Conservation (phyloP, 2,329 filamentous ascomycete species). For the Furcasterigmium sp. region DNA sequence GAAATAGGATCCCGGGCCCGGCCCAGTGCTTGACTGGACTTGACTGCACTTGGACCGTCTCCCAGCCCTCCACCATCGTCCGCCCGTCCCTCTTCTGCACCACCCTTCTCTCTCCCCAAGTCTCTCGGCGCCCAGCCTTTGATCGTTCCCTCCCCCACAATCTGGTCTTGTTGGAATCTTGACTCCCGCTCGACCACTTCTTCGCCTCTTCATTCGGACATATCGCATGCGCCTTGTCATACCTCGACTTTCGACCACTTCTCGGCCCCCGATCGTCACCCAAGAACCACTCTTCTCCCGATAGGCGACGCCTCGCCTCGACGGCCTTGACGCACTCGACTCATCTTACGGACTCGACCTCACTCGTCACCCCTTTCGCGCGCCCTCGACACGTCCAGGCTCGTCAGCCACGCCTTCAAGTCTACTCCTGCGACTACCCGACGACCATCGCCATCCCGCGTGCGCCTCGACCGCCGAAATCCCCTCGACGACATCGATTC, state of each 20-base stretch:
- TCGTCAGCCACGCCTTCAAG: no score
- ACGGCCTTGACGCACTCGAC: no score
- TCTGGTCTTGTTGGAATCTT: constrained; percentile 10
- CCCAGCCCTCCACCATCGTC: neutral
- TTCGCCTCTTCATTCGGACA: neutral
- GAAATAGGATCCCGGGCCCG: constrained; percentile 8
- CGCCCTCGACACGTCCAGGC: neutral
- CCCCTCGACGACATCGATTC: constrained; percentile 1
- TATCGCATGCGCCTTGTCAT: constrained; percentile 2
- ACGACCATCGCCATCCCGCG: neutral
- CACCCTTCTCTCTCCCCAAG: constrained; percentile 8
- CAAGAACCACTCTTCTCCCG: no score
- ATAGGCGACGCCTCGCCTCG: no score
- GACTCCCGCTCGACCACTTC: constrained; percentile 1
- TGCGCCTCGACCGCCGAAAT: constrained; percentile 1
- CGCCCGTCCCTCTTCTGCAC: neutral
- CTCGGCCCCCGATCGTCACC: no score
- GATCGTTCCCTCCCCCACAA: constrained; percentile 13
- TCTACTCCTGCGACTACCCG: no score
- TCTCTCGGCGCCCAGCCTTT: constrained; percentile 17
- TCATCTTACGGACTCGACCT: no score
- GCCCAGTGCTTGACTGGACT: constrained; percentile 1
- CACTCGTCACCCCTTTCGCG: no score
- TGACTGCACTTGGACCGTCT: neutral
- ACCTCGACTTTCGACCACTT: neutral